phyloP scores from a whole-genome alignment of 2,329 filamentous ascomycete genomes.

The Exophiala lecanii-corni region DNA sequence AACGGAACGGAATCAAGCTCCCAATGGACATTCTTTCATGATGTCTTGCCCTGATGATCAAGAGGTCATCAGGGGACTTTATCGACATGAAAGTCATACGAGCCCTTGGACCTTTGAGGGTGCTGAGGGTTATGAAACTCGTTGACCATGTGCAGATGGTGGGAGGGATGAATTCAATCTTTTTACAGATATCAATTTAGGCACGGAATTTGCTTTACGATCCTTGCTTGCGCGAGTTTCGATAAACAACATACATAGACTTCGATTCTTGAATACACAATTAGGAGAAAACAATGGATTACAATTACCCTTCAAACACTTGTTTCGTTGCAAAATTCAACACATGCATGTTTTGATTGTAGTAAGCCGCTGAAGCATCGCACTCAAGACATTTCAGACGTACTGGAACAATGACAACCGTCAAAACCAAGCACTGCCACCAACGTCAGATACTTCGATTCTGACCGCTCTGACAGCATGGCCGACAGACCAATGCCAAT shows the following conservation, averaged over 20 bases:
- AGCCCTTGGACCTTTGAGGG: background rate
- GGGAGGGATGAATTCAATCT: constrained; percentile 11
- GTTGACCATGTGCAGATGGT: constrained; percentile 21
- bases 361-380: no score
- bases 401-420: no score
- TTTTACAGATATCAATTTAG: background rate
- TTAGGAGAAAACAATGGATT: background rate
- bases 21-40: background rate
- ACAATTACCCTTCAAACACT: no score
- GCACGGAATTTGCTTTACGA: background rate
- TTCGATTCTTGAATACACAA: constrained; percentile 1
- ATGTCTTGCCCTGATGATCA: background rate
- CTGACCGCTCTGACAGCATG: no score
- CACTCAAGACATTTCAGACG: no score
- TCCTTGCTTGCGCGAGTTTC: background rate
- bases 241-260: constrained; percentile 2
- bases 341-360: no score
- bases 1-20: background rate
- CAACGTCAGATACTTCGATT: no score
- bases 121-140: background rate
- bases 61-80: background rate
- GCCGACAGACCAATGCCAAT: no score
- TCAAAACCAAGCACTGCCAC: no score
- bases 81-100: constrained; percentile 1
- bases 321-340: no score